A percentile compares a stretch with the other conserved stretches of the same genome.
Evolutionary conservation across 1,284 basidiomycete species (phyloP).

Genomic region (Pascua guehoae): DNA sequence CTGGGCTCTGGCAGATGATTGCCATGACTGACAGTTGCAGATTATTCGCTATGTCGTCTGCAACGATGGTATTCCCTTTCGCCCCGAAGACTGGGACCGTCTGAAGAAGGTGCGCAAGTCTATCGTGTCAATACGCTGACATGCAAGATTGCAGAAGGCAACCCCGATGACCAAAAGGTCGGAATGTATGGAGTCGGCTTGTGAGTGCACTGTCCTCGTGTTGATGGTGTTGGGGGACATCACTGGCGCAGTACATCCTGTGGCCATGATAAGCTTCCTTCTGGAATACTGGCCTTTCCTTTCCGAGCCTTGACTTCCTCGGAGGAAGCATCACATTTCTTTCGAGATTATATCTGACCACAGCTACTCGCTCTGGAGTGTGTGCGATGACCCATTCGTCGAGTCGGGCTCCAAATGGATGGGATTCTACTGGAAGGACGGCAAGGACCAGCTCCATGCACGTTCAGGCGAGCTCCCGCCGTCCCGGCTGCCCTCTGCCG

Average conservation of each 20-base stretch:
- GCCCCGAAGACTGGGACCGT: conserved; percentile 76
- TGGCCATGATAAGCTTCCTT: too few species aligned
- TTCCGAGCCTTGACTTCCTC: too few species aligned
- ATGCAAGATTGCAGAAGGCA: conserved; percentile 51
- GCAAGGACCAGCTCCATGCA: conserved; percentile 77
- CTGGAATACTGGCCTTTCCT: too few species aligned
- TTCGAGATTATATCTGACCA: conserved; percentile 48
- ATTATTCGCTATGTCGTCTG: conserved; percentile 59
- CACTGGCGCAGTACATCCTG: too few species aligned
- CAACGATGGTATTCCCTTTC: conserved; percentile 80
- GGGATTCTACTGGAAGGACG: conserved; percentile 96
- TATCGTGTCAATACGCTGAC: conserved; percentile 1
- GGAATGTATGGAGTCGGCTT: conserved; percentile 38
- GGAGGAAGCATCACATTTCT: conserved; percentile 15
- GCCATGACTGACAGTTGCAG: conserved; percentile 21
- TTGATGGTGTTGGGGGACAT: not conserved
- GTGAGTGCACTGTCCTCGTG: not conserved
- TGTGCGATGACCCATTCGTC: conserved; percentile 81
- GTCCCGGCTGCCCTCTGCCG: conserved; percentile 28
- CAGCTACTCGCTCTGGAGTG: conserved; percentile 54
- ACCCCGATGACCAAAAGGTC: conserved; percentile 55
- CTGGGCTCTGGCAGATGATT: not conserved
- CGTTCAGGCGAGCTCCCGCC: conserved; percentile 66
- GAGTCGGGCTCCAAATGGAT: conserved; percentile 86
- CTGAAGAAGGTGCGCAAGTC: conserved; percentile 61